These are phyloP conservation scores for Trebouxia sp. DNA, from an alignment of 139 green algal species.

Conservation along the genomic window DNA sequence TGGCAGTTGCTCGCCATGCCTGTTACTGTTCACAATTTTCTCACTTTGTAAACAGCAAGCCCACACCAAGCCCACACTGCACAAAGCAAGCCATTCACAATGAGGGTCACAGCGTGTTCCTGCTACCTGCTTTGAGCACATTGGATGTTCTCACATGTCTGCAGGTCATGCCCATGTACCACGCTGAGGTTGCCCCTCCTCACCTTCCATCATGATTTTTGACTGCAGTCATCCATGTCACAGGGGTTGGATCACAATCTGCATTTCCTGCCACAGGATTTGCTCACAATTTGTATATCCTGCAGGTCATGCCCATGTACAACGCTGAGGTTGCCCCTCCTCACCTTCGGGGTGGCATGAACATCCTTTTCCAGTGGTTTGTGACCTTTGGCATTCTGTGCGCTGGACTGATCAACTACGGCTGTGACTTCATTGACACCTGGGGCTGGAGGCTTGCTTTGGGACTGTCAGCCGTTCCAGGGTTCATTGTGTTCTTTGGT, in stretches of 20 bases:
- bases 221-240: no score
- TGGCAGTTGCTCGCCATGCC: no score
- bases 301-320: slow-evolving; percentile 47
- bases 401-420: slow-evolving; percentile 36
- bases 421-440: not conserved
- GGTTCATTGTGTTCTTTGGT: slow-evolving; percentile 40
- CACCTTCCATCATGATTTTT: no score
- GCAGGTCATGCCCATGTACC: slow-evolving; percentile 48
- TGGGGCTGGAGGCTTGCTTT: slow-evolving; percentile 19
- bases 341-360: slow-evolving; percentile 48
- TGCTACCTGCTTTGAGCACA: no score
- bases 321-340: slow-evolving; percentile 50
- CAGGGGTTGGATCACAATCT: no score
- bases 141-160: not conserved
- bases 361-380: slow-evolving; percentile 69
- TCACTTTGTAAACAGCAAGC: no score
- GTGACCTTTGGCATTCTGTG: slow-evolving; percentile 49
- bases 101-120: no score
- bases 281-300: not conserved
- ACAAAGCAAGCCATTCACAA: no score
- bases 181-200: slow-evolving; percentile 49
- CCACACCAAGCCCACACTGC: no score
- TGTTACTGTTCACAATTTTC: no score
- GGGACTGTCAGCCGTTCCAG: slow-evolving; percentile 21
- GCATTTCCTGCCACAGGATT: not conserved